These are phyloP conservation scores for Globisporangium lucens DNA, from an alignment of 352 stramenopile genomes.

Conservation along the genomic window DNA sequence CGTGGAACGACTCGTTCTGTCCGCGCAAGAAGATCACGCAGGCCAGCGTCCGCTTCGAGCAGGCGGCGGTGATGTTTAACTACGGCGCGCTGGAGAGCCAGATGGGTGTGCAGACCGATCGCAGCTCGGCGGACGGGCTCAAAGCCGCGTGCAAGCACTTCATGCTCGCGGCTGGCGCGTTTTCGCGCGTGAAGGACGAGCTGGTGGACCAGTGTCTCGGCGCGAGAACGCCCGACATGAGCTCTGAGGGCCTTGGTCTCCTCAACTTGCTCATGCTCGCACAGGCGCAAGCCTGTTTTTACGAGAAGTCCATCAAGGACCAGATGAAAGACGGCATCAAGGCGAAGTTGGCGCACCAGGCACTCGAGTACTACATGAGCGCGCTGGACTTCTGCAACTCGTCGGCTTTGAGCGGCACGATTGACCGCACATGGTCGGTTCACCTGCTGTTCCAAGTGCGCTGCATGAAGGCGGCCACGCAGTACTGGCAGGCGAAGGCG, in stretches of 20 bases:
- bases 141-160: conserved; percentile 85
- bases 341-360: conserved; percentile 79
- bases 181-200: conserved; percentile 56
- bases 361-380: conserved; percentile 57
- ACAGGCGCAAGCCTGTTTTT: conserved; percentile 89
- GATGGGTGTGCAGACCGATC: conserved; percentile 76
- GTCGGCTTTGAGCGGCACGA: conserved; percentile 36
- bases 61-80: conserved; percentile 87
- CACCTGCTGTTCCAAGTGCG: conserved; percentile 70
- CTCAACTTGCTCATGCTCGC: conserved; percentile 75
- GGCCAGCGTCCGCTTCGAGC: conserved; percentile 66
- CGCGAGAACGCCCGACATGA: conserved; percentile 55
- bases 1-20: conserved; percentile 91
- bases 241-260: conserved; percentile 62
- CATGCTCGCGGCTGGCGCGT: conserved; percentile 78
- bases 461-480: conserved; percentile 68
- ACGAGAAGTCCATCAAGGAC: conserved; percentile 90
- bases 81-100: conserved; percentile 79
- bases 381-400: conserved; percentile 60
- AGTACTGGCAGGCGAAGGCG: conserved; percentile 77
- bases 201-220: conserved; percentile 41
- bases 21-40: conserved; percentile 81
- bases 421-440: conserved; percentile 64
- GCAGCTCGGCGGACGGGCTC: conserved; percentile 66
- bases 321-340: conserved; percentile 81